Evolutionary conservation across 306 rosid genomes (phyloP).

Genomic region (Abrus pulchellus): DNA sequence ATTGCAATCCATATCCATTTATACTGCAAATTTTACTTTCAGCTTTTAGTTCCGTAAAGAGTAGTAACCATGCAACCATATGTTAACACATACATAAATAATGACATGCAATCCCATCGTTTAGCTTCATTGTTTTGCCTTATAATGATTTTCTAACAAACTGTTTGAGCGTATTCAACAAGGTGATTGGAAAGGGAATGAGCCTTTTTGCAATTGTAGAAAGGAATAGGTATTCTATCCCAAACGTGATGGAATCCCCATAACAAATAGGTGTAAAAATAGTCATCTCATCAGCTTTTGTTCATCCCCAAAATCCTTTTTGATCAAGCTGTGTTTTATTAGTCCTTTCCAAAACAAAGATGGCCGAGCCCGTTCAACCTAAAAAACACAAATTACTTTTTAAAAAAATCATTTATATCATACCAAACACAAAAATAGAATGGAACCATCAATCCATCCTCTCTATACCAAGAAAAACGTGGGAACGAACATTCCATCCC

Average conservation of each 20-base stretch:
- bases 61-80: neutral
- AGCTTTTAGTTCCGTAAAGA: constrained; percentile 17
- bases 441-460: neutral
- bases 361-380: neutral
- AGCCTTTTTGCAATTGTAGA: neutral
- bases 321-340: neutral
- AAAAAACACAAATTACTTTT: neutral
- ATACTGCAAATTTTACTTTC: constrained; percentile 1
- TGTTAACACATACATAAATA: neutral
- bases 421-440: neutral
- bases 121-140: neutral
- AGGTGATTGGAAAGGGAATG: constrained; percentile 5
- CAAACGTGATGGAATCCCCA: neutral
- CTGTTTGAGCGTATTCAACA: neutral
- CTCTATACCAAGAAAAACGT: neutral
- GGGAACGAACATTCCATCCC: neutral
- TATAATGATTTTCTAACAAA: neutral
- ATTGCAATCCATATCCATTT: constrained; percentile 10
- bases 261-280: neutral
- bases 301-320: neutral
- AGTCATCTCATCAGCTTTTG: neutral
- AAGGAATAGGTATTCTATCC: neutral
- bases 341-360: neutral
- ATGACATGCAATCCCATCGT: neutral
- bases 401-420: neutral